Evolutionary conservation across 2,329 filamentous ascomycete genomes (phyloP).

Genomic region (Fusarium sp.): DNA sequence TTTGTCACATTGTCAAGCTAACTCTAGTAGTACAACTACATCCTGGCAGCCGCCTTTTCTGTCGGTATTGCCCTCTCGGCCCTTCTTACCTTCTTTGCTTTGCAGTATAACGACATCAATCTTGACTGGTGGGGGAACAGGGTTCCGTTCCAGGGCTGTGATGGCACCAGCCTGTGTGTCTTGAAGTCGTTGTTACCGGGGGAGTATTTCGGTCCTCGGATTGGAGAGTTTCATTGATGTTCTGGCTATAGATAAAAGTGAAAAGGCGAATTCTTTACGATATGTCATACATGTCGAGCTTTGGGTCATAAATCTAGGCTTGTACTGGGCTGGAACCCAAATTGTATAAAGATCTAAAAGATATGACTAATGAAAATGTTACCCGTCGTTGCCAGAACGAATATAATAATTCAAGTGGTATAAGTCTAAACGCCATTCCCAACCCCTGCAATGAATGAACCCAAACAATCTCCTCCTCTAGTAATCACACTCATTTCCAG

Average conservation of each 20-base stretch:
- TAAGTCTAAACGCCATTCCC: slow-evolving; percentile 10
- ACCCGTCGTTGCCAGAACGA: not conserved
- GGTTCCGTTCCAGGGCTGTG: slow-evolving; percentile 40
- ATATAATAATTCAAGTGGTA: slow-evolving; percentile 6
- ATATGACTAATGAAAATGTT: not conserved
- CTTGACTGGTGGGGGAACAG: slow-evolving; percentile 58
- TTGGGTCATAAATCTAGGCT: not conserved
- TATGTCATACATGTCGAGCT: too few relatives aligned
- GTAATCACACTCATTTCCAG: slow-evolving; percentile 22
- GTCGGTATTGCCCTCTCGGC: slow-evolving; percentile 56
- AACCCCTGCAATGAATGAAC: not conserved
- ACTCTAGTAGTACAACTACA: slow-evolving; percentile 54
- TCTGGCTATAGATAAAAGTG: not conserved
- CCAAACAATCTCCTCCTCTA: not conserved
- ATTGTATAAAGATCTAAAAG: too few relatives aligned
- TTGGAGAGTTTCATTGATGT: slow-evolving; percentile 31
- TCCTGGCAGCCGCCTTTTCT: slow-evolving; percentile 56
- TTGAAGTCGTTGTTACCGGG: slow-evolving; percentile 38
- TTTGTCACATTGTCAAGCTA: not conserved
- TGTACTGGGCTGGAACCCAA: not conserved
- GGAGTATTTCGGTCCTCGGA: slow-evolving; percentile 47
- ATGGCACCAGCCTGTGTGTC: slow-evolving; percentile 38
- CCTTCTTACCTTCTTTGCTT: slow-evolving; percentile 58
- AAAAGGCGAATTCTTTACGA: too few relatives aligned
- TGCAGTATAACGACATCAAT: slow-evolving; percentile 51